Evolutionary conservation across 805 yeast species (phyloP).

Genomic region (Naumovozyma baii): DNA sequence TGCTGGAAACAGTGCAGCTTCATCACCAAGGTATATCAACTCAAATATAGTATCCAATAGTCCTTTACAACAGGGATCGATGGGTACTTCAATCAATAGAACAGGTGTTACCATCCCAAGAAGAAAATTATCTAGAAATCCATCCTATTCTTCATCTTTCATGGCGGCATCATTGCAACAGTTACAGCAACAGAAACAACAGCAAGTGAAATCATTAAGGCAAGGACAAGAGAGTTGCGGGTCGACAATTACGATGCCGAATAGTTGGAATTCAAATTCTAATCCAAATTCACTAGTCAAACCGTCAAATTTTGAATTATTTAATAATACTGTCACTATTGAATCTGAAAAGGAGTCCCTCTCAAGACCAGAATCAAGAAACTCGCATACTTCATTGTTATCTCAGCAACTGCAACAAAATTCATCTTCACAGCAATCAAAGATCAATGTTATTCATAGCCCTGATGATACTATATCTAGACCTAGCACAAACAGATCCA

Average conservation of each 20-base stretch:
- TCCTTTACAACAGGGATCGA: constrained; percentile 15
- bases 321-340: background rate
- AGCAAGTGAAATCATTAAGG: constrained; percentile 3
- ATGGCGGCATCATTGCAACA: constrained; percentile 24
- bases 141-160: constrained; percentile 25
- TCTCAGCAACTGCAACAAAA: constrained; percentile 27
- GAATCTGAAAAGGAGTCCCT: background rate
- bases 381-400: constrained; percentile 26
- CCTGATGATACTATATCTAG: background rate
- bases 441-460: background rate
- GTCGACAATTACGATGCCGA: constrained; percentile 12
- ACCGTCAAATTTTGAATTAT: constrained; percentile 2
- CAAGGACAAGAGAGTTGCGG: constrained; percentile 4
- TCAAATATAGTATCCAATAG: constrained; percentile 9
- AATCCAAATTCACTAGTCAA: constrained; percentile 2
- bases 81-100: constrained; percentile 19
- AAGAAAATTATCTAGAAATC: constrained; percentile 23
- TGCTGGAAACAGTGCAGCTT: constrained; percentile 23
- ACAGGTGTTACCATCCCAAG: constrained; percentile 24
- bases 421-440: constrained; percentile 3
- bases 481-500: background rate
- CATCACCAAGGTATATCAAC: constrained; percentile 21
- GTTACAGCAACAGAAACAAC: constrained; percentile 15
- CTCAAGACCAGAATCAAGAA: constrained; percentile 4
- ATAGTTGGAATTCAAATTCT: constrained; percentile 13